Percentiles rank a stretch among this genome's conserved stretches.
Conservation (phyloP, 257 asterid genomes). For the Rubia yunnanensis region DNA sequence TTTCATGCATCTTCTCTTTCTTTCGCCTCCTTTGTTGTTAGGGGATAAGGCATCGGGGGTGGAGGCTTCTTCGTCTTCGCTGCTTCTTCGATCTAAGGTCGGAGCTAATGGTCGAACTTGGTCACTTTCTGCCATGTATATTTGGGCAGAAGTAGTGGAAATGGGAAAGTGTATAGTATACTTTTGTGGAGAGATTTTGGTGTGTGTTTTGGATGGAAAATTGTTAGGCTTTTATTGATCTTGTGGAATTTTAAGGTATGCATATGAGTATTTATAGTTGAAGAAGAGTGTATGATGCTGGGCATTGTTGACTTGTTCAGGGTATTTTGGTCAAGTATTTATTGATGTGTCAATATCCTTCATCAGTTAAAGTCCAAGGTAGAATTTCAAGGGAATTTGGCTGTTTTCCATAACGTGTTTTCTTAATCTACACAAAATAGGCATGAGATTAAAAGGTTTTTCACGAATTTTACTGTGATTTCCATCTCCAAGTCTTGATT, state of each 20-base stretch:
- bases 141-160: too few relatives aligned
- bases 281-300: neutral
- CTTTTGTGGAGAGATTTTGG: neutral
- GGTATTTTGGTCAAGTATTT: neutral
- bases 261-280: neutral
- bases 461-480: too few relatives aligned
- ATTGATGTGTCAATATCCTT: neutral
- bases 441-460: too few relatives aligned
- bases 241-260: neutral
- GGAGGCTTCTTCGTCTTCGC: slow-evolving; percentile 38
- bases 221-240: too few relatives aligned
- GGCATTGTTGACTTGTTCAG: neutral
- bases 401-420: neutral
- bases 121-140: slow-evolving; percentile 38
- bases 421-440: too few relatives aligned
- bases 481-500: too few relatives aligned
- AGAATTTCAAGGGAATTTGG: neutral
- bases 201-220: too few relatives aligned
- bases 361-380: too few relatives aligned
- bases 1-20: slow-evolving; percentile 29
- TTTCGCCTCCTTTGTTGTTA: slow-evolving; percentile 15
- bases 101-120: slow-evolving; percentile 33
- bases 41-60: slow-evolving; percentile 2
- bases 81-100: slow-evolving; percentile 37
- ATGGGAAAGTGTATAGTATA: too few relatives aligned